Base-by-base conservation (phyloP, 129 eudicot species). In the Pittosporum tobira region DNA sequence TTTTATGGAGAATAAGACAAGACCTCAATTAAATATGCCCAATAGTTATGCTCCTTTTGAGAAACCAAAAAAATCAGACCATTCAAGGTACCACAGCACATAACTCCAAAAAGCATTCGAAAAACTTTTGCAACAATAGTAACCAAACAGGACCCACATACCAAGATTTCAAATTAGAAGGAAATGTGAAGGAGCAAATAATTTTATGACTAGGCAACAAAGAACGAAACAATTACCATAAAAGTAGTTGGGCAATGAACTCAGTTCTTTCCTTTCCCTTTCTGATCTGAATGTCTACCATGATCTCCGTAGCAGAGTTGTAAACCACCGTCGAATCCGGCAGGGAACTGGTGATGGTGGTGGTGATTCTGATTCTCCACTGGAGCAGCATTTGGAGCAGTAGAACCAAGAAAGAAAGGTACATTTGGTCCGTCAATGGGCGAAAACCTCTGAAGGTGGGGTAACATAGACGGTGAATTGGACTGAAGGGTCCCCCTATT, bases 401-500 rank as follows among this genome's bases (percentile, higher is more conserved):
- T 63, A 8, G 76, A 29, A 4, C 75, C 84, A n/a, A 74, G 57
- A 70, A 75, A 82, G 79, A 85, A 77, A 12, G 87, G 81, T 44
- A 74, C 24, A 57, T 76, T 66, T 54, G 84, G 67, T 18, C 87
- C 80, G 70, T 81, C 91, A 5, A 75, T 64, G 5, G 84, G 66
- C 15, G 84, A 73, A 48, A 75, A 80, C 79, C 84, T 77, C 68
- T 81, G 94, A 19, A 78, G 63, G 25, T 76, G 85, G 57, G 84
- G 81, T 53, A 81, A 61, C 59, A 73, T 47, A 44, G 85, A 74
- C 57, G 88, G 29, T 34, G 85, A 85, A 85, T 90, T 90, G 97
- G 97, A 90, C 97, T 90, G 97, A 90, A 90, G 97, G 97, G 97
- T 90, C 95, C 97, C 97, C 97, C 97, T 80, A 71, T 78, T 84